Conservation (phyloP, 176 grass and related monocot species). For the Juncus effusus region DNA sequence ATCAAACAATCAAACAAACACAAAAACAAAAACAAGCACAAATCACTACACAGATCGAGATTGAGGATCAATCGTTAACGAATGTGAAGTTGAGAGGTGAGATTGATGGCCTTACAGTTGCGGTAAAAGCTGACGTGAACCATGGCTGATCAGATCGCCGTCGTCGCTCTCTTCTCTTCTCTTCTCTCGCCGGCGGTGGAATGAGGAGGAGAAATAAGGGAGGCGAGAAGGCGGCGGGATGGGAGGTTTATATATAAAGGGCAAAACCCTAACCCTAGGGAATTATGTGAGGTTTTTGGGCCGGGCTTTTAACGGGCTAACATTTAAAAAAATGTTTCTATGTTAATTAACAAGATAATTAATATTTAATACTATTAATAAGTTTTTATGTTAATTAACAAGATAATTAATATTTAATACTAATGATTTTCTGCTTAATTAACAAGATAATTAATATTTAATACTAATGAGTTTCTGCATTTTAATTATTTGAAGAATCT, state of each 20-base stretch:
- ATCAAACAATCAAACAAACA: not conserved
- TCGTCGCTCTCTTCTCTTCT: constrained; percentile 15
- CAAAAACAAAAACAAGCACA: not conserved
- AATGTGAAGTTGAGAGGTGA: no score
- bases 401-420: no score
- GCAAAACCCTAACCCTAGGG: constrained; percentile 61
- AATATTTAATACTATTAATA: no score
- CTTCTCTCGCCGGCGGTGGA: not conserved
- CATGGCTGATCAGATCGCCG: constrained; percentile 27
- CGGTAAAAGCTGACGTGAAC: constrained; percentile 60
- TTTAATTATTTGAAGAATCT: not conserved
- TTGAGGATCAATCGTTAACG: no score
- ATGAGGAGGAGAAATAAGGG: not conserved
- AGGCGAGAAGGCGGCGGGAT: not conserved
- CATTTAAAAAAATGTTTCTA: no score
- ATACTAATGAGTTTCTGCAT: no score
- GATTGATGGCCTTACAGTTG: constrained; percentile 76
- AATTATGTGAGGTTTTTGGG: constrained; percentile 11
- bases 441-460: no score
- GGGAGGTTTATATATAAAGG: constrained; percentile 34
- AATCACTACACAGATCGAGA: not conserved
- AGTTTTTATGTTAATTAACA: no score
- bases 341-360: no score
- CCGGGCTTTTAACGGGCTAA: not conserved
- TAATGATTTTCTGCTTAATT: no score